Conservation (phyloP, 139 green algal genomes). For the Axilococcus clingmanii region DNA sequence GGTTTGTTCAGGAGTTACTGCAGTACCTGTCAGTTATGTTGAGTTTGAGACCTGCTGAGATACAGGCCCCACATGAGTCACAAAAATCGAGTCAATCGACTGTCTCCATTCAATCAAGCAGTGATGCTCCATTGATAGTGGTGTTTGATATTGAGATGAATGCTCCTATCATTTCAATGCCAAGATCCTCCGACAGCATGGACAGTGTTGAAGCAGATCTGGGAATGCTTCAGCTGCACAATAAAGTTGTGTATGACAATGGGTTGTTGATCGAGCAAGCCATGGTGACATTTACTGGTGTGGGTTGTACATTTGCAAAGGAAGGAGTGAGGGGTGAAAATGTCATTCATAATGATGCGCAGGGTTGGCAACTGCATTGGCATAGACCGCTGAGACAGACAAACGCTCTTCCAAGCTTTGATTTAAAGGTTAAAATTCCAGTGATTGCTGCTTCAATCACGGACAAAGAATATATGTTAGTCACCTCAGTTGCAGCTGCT, state of each 20-base stretch:
- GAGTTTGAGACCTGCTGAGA: constrained; percentile 14
- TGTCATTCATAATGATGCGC: constrained; percentile 40
- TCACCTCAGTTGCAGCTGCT: constrained; percentile 46
- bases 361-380: constrained; percentile 22
- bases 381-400: constrained; percentile 11
- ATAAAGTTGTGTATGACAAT: not conserved
- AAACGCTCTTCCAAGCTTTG: constrained; percentile 17
- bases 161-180: constrained; percentile 72
- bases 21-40: constrained; percentile 39
- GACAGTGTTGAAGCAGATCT: constrained; percentile 61
- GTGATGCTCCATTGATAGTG: constrained; percentile 42
- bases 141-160: constrained; percentile 62
- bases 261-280: constrained; percentile 25
- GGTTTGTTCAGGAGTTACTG: constrained; percentile 62
- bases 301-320: constrained; percentile 24
- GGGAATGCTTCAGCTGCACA: constrained; percentile 44
- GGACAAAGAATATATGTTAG: constrained; percentile 61
- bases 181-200: constrained; percentile 25
- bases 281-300: constrained; percentile 32
- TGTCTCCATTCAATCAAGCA: too few relatives aligned
- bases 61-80: not conserved
- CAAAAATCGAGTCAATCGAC: too few relatives aligned
- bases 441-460: constrained; percentile 39
- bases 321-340: constrained; percentile 32
- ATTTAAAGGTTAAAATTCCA: constrained; percentile 46